These are phyloP conservation scores for Aspergillus olivimuriae DNA, from an alignment of 495 filamentous ascomycete species.

Conservation along the genomic window DNA sequence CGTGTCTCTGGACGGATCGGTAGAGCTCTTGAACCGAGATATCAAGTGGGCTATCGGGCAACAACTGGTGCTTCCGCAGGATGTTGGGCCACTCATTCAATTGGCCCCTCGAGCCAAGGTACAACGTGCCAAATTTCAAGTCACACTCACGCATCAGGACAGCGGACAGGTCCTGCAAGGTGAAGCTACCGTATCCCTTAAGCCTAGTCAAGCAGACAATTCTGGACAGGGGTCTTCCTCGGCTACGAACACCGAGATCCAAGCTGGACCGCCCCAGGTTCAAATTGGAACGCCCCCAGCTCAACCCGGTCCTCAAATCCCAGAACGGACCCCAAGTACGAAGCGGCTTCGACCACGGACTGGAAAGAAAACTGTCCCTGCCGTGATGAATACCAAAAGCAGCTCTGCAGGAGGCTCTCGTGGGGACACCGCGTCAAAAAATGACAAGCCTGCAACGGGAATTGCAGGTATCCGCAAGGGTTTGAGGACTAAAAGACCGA, in stretches of 20 bases:
- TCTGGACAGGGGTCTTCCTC: not conserved
- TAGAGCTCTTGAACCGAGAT: slow-evolving; percentile 1
- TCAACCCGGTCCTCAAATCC: no score
- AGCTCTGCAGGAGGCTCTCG: no score
- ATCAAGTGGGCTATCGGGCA: slow-evolving; percentile 5
- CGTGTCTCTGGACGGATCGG: slow-evolving; percentile 6
- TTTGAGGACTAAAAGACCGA: no score
- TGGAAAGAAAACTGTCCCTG: no score
- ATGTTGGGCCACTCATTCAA: slow-evolving; percentile 2
- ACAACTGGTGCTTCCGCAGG: not conserved
- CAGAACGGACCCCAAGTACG: no score
- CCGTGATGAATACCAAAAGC: no score
- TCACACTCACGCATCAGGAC: slow-evolving; percentile 5
- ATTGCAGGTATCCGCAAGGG: no score
- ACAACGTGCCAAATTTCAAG: slow-evolving; percentile 4
- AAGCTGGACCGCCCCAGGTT: not conserved
- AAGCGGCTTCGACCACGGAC: no score
- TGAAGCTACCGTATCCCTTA: slow-evolving; percentile 5
- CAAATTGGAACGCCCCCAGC: no score
- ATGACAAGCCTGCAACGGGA: no score
- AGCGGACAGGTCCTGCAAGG: slow-evolving; percentile 12
- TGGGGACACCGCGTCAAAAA: no score
- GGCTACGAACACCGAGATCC: not conserved
- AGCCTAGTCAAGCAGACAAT: not conserved
- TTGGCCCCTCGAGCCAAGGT: slow-evolving; percentile 5